These are phyloP conservation scores for Hypoxylon sp. DNA, from an alignment of 2,329 filamentous ascomycete genomes.

Conservation along the genomic window DNA sequence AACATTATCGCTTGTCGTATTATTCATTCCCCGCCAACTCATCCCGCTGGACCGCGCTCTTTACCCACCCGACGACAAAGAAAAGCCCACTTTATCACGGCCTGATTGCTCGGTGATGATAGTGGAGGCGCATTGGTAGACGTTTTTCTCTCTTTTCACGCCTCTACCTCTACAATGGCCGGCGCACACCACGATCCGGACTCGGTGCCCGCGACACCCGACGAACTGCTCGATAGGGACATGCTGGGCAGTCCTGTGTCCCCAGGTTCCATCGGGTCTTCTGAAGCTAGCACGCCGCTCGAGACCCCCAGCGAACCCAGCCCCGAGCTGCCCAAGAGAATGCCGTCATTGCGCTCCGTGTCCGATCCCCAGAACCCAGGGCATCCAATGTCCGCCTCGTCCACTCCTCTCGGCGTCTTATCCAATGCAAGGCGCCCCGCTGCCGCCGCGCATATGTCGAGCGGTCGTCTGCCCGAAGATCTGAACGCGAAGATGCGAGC, in stretches of 20 bases:
- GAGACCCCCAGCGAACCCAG: conserved; percentile 57
- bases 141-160: conserved; percentile 20
- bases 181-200: conserved; percentile 47
- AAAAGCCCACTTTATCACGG: conserved; percentile 4
- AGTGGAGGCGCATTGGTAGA: conserved; percentile 30
- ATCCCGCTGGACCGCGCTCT: conserved; percentile 12
- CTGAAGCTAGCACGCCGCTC: conserved; percentile 65
- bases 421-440: conserved; percentile 73
- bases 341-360: conserved; percentile 72
- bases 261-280: conserved; percentile 63
- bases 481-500: conserved; percentile 65
- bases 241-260: conserved; percentile 59
- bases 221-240: conserved; percentile 59
- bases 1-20: conserved; percentile 14
- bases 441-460: conserved; percentile 57
- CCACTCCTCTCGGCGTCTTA: conserved; percentile 84
- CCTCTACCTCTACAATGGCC: conserved; percentile 37
- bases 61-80: conserved; percentile 11
- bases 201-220: conserved; percentile 63
- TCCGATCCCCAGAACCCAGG: conserved; percentile 69
- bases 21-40: conserved; percentile 27
- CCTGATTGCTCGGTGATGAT: conserved; percentile 35
- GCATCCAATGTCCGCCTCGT: conserved; percentile 79
- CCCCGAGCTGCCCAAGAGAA: conserved; percentile 62
- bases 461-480: conserved; percentile 60